Percentiles rank a stretch among this genome's conserved stretches.
These are phyloP conservation scores for Nemania sp. DNA, from an alignment of 2,329 filamentous ascomycete species.

Conservation along the genomic window DNA sequence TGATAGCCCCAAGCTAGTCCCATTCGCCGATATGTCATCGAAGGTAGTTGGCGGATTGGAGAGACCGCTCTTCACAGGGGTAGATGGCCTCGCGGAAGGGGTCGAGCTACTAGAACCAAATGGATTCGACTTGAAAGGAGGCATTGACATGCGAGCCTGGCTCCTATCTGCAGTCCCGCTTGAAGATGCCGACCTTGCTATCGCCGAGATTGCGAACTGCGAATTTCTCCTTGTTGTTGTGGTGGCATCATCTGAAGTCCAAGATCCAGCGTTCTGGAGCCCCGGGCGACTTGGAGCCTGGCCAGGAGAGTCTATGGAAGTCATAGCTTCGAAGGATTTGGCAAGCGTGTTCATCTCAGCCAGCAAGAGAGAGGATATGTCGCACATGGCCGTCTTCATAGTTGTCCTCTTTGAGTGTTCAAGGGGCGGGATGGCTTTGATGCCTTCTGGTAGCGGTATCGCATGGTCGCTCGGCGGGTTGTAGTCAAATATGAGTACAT, in stretches of 20 bases:
- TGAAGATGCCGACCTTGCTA: constrained; percentile 66
- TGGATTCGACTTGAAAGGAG: constrained; percentile 63
- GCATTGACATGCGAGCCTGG: constrained; percentile 84
- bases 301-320: constrained; percentile 81
- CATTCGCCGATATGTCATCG: constrained; percentile 57
- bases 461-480: constrained; percentile 60
- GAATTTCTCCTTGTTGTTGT: constrained; percentile 64
- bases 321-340: constrained; percentile 77
- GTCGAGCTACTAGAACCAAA: constrained; percentile 61
- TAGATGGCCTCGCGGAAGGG: constrained; percentile 61
- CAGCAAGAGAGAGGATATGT: constrained; percentile 78
- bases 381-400: constrained; percentile 83
- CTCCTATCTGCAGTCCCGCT: constrained; percentile 68
- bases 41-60: constrained; percentile 63
- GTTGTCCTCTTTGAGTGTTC: constrained; percentile 80
- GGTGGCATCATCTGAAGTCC: constrained; percentile 58
- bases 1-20: constrained; percentile 51
- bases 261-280: constrained; percentile 56
- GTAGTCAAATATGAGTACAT: constrained; percentile 84
- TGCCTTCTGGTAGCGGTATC: constrained; percentile 72
- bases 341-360: constrained; percentile 81
- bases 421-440: constrained; percentile 76
- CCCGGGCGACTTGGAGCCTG: constrained; percentile 58
- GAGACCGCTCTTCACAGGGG: constrained; percentile 62
- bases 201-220: constrained; percentile 61